Evolutionary conservation across 495 filamentous ascomycete genomes (phyloP).

Genomic region (Aspergillus hancockii): DNA sequence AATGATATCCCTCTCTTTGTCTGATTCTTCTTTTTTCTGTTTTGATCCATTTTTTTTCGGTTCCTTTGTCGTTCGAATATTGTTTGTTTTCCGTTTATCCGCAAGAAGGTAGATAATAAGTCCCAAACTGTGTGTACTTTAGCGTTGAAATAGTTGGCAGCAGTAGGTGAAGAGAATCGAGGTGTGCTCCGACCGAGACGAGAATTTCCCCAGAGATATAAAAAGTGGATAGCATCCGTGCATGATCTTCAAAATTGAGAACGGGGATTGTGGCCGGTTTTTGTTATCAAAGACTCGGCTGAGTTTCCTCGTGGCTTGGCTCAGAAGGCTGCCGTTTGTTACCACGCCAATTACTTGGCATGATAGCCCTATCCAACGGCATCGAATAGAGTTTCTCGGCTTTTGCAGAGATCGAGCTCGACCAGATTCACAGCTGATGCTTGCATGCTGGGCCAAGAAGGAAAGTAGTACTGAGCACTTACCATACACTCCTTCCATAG

Average conservation of each 20-base stretch:
- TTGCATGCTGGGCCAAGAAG: neutral
- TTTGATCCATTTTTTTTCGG: neutral
- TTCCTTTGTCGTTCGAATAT: neutral
- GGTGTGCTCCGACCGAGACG: neutral
- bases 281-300: neutral
- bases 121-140: neutral
- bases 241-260: neutral
- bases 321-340: neutral
- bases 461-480: neutral
- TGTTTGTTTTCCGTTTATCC: neutral
- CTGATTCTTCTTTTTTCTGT: neutral
- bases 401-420: neutral
- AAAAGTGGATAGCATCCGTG: too few species aligned
- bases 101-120: neutral
- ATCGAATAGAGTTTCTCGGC: constrained; percentile 1
- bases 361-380: neutral
- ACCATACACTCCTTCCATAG: neutral
- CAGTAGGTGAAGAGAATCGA: neutral
- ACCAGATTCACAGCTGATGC: neutral
- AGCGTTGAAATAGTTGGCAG: neutral
- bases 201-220: neutral
- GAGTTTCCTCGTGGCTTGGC: neutral
- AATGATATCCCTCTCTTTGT: neutral
- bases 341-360: constrained; percentile 1
- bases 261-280: neutral